A percentile compares a stretch with the other conserved stretches of the same genome.
These are phyloP conservation scores for Solanum clarkiae DNA, from an alignment of 257 asterid genomes.

Conservation along the genomic window DNA sequence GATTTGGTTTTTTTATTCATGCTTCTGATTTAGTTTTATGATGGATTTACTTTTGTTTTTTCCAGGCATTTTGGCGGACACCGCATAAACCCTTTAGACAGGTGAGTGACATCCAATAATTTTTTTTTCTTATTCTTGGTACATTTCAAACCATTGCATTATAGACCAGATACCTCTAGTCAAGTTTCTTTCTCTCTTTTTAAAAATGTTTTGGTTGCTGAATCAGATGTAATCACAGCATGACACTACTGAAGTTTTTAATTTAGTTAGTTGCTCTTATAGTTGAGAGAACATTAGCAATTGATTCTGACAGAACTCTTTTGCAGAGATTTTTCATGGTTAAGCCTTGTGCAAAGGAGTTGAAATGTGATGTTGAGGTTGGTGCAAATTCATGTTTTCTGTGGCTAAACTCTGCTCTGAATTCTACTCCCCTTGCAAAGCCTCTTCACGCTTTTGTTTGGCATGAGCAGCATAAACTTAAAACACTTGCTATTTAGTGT, in stretches of 20 bases:
- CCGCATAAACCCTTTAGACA: slow-evolving; percentile 92
- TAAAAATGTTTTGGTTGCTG: background rate
- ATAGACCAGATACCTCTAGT: background rate
- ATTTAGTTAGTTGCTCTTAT: background rate
- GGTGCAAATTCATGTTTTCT: slow-evolving; percentile 1
- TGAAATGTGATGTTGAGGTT: slow-evolving; percentile 98
- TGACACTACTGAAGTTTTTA: background rate
- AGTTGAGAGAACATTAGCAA: slow-evolving; percentile 1
- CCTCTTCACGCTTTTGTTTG: background rate
- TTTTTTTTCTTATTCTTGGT: background rate
- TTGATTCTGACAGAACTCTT: background rate
- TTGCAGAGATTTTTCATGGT: slow-evolving; percentile 93
- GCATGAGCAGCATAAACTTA: background rate
- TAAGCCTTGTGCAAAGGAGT: slow-evolving; percentile 95
- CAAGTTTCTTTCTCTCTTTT: background rate
- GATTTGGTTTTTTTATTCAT: background rate
- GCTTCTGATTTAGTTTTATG: background rate
- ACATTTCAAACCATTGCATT: background rate
- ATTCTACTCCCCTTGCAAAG: background rate
- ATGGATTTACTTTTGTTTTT: slow-evolving; percentile 1
- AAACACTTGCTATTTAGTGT: background rate
- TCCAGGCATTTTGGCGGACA: slow-evolving; percentile 95
- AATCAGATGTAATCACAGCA: background rate
- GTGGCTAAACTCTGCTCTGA: background rate
- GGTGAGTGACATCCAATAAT: slow-evolving; percentile 25